Evolutionary conservation across 192 early-diverging fungal genomes (phyloP).

Genomic region (Chytriomyces sp.): DNA sequence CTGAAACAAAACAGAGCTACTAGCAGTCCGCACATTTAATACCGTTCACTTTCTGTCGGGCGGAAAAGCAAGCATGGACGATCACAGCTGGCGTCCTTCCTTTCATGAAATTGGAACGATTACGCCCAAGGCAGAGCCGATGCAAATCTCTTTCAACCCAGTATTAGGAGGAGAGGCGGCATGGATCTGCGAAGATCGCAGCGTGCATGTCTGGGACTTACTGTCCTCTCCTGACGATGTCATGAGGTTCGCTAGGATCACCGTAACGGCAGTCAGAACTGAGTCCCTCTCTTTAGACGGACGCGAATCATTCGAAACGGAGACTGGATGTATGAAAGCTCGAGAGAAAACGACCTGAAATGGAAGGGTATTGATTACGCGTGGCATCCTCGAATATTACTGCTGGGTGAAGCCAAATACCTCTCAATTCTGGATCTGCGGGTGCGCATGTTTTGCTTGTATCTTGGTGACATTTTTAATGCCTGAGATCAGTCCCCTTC

Average conservation of each 20-base stretch:
- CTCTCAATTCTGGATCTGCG: slow-evolving; percentile 19
- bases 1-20: slow-evolving; percentile 1
- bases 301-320: neutral
- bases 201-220: slow-evolving; percentile 19
- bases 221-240: neutral
- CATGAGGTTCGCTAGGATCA: neutral
- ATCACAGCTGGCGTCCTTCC: neutral
- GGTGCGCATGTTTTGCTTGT: neutral
- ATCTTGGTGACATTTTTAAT: neutral
- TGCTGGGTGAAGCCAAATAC: slow-evolving; percentile 2
- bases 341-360: neutral
- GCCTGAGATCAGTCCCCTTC: neutral
- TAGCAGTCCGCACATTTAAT: slow-evolving; percentile 12
- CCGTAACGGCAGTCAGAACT: neutral
- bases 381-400: slow-evolving; percentile 24
- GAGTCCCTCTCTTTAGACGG: neutral
- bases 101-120: slow-evolving; percentile 18
- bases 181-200: slow-evolving; percentile 21
- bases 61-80: neutral
- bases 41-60: neutral
- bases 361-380: slow-evolving; percentile 26
- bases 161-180: slow-evolving; percentile 16
- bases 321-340: neutral
- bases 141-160: slow-evolving; percentile 20
- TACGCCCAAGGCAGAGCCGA: neutral